phyloP scores from a whole-genome alignment of 2,329 filamentous ascomycete species.

The Fusarium dimerum region DNA sequence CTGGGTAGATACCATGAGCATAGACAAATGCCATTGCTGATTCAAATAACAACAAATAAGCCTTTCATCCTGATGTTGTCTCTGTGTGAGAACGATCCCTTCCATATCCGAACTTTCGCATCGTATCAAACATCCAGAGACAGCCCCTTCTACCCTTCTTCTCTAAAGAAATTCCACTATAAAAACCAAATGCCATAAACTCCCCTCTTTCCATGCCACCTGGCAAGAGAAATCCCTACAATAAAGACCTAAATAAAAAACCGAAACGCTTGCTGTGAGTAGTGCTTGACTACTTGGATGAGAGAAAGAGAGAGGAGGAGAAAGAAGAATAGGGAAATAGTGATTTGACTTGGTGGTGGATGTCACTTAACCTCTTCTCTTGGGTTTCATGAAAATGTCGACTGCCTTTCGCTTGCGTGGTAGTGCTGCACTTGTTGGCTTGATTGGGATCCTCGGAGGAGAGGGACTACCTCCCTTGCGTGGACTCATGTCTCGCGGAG shows the following conservation, averaged over 20 bases:
- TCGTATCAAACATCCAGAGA: no score
- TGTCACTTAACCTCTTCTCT: conserved; percentile 36
- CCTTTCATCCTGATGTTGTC: background rate
- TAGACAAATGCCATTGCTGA: background rate
- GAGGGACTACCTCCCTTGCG: conserved; percentile 12
- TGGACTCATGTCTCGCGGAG: conserved; percentile 16
- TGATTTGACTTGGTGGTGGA: no score
- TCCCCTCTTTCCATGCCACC: background rate
- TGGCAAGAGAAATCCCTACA: background rate
- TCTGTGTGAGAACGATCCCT: background rate
- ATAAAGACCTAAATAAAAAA: background rate
- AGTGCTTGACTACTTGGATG: background rate
- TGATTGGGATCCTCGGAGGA: conserved; percentile 18
- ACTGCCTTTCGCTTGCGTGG: conserved; percentile 47
- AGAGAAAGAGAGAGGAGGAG: no score
- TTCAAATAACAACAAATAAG: background rate
- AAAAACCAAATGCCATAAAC: background rate
- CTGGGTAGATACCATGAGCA: background rate
- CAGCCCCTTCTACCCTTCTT: background rate
- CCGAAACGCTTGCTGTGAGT: background rate
- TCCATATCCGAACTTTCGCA: background rate
- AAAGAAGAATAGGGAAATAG: no score
- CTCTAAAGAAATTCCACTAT: background rate
- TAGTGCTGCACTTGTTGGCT: conserved; percentile 6
- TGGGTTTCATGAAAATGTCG: conserved; percentile 51